Evolutionary conservation across 108 stramenopile genomes (phyloP), one percentile per base, ranked within the genome.

Genomic region (Mediolabrus comicus): DNA sequence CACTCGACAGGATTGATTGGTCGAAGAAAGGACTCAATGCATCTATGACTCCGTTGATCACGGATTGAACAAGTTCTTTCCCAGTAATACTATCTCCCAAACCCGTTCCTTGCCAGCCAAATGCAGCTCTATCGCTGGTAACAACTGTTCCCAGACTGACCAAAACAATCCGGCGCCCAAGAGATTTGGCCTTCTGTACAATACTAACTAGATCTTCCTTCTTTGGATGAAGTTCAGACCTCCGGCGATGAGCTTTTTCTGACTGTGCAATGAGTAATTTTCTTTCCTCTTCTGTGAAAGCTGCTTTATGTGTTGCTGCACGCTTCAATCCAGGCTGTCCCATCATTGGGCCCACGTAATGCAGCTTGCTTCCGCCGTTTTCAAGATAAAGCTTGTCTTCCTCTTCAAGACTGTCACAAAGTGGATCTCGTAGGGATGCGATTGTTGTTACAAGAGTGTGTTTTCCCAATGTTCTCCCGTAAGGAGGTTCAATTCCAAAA

Each of bases 11-110:
- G 17, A 49, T 59, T 34, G 64, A 65, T 0, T 69, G 17, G 25
- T 24, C 19, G 5, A 52, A 41, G 17, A 26, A 41, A 3, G 13
- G 57, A 25, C 35, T 58, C 28, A 69, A 29, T 7, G 56, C 67
- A 60, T 69, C 67, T 22, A 69, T 59, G 14, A 41, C 58, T 17
- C 67, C 67, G 25, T 69, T 69, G 26, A 69, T 69, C 10, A 69
- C 67, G 11, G 59, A 60, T 60, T 69, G 67, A n/a, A 69, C 67
- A 3, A 69, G 34, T 32, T 69, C 35, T 49, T 69, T 69, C 1
- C 67, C 67, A 16, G 67, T 69, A 13, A 69, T 69, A 22, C 59
- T 28, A 5, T 49, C 67, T 4, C 67, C 67, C 27, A 38, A 28
- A 13, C 67, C 67, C 0, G 57, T 35, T 0, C 67, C 67, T 16